These are phyloP conservation scores for Odonthalia washingtoniensis DNA, from an alignment of 31 red algal species.

Conservation along the genomic window DNA sequence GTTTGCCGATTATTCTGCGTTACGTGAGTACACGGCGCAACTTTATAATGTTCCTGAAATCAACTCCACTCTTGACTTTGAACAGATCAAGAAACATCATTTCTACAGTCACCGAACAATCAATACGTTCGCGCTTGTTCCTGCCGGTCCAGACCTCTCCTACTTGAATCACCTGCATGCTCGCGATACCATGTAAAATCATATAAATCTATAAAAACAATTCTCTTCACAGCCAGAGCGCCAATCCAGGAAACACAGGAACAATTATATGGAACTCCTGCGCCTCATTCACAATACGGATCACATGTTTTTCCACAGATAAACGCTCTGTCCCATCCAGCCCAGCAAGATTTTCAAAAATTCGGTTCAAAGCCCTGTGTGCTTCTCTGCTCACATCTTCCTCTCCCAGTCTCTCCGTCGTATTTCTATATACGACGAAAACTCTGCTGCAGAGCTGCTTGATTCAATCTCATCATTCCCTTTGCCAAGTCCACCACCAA, in stretches of 20 bases:
- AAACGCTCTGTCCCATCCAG: constrained; percentile 85
- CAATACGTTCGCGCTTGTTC: constrained; percentile 88
- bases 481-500: constrained; percentile 12
- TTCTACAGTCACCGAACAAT: constrained; percentile 84
- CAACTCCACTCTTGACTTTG: constrained; percentile 67
- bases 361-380: constrained; percentile 75
- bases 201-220: neutral
- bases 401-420: constrained; percentile 42
- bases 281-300: constrained; percentile 88
- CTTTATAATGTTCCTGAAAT: constrained; percentile 79
- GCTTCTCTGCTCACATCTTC: constrained; percentile 63
- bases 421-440: constrained; percentile 23
- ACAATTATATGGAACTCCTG: constrained; percentile 80
- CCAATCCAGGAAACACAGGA: constrained; percentile 91
- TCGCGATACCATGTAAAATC: constrained; percentile 53
- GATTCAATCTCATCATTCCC: constrained; percentile 18
- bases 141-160: constrained; percentile 78
- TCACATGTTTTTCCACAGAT: constrained; percentile 93
- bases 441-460: no score
- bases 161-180: constrained; percentile 72
- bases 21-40: constrained; percentile 73
- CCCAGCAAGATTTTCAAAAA: constrained; percentile 85
- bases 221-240: constrained; percentile 42
- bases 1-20: constrained; percentile 74
- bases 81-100: constrained; percentile 97